phyloP scores from a whole-genome alignment of 192 early-diverging fungal species.

The Chytriomyces sp. region DNA sequence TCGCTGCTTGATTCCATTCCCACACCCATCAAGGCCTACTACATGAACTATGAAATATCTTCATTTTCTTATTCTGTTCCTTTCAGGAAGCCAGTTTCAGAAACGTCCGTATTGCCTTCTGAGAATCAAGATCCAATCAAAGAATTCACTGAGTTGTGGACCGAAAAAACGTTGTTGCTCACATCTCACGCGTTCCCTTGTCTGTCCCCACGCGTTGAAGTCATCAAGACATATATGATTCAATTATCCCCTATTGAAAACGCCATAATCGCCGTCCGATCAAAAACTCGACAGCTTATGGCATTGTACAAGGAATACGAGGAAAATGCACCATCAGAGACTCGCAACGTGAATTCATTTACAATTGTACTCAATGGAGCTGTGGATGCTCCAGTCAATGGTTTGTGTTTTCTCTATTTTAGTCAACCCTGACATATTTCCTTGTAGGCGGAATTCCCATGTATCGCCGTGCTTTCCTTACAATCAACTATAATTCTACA shows the following conservation, averaged over 20 bases:
- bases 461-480: constrained; percentile 72
- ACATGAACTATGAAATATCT: constrained; percentile 64
- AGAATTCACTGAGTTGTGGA: constrained; percentile 78
- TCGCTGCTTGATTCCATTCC: constrained; percentile 39
- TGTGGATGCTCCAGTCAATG: constrained; percentile 83
- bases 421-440: background rate
- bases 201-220: constrained; percentile 57
- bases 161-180: constrained; percentile 68
- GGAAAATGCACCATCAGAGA: constrained; percentile 7
- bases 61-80: constrained; percentile 71
- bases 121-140: constrained; percentile 49
- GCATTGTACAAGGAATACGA: constrained; percentile 57
- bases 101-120: background rate
- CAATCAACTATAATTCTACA: constrained; percentile 26
- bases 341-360: constrained; percentile 66
- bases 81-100: constrained; percentile 43
- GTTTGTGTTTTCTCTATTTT: background rate
- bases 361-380: constrained; percentile 83
- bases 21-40: constrained; percentile 60
- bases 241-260: constrained; percentile 78
- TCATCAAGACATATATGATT: constrained; percentile 53
- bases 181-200: constrained; percentile 71
- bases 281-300: constrained; percentile 66
- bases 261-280: constrained; percentile 68
- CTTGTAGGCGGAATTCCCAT: constrained; percentile 66